These are phyloP conservation scores for Kondoa subrosea DNA, from an alignment of 768 basidiomycete species.

Conservation along the genomic window DNA sequence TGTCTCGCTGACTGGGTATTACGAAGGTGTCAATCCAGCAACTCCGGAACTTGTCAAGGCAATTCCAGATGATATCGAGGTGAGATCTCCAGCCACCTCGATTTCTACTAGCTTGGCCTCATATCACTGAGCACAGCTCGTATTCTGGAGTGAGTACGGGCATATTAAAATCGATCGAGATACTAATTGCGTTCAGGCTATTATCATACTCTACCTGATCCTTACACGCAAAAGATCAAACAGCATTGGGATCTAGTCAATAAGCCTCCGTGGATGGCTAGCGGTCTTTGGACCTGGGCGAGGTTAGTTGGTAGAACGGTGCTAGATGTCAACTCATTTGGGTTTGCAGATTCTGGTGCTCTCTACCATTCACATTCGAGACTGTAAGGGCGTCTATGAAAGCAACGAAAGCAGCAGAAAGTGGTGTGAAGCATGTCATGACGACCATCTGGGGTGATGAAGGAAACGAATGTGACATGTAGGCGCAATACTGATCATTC, in stretches of 20 bases:
- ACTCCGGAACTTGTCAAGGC: slow-evolving; percentile 16
- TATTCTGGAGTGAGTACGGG: slow-evolving; percentile 20
- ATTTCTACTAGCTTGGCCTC: background rate
- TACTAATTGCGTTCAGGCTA: background rate
- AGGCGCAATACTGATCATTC: background rate
- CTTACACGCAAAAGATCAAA: slow-evolving; percentile 21
- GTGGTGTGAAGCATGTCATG: slow-evolving; percentile 20
- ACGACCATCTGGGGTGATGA: slow-evolving; percentile 25
- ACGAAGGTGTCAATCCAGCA: slow-evolving; percentile 20
- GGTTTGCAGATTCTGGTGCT: slow-evolving; percentile 22
- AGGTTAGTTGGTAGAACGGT: slow-evolving; percentile 1
- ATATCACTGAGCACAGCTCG: too few species aligned
- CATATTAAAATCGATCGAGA: background rate
- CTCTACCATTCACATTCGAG: slow-evolving; percentile 25
- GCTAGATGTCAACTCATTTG: background rate
- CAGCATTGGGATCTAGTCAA: slow-evolving; percentile 25
- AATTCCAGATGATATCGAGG: slow-evolving; percentile 18
- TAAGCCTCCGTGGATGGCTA: slow-evolving; percentile 24
- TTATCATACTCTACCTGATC: slow-evolving; percentile 17
- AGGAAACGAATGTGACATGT: slow-evolving; percentile 24
- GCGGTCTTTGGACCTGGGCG: slow-evolving; percentile 25
- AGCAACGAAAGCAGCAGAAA: slow-evolving; percentile 17
- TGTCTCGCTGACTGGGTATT: slow-evolving; percentile 22
- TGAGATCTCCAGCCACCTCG: background rate
- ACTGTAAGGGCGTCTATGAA: slow-evolving; percentile 24